phyloP scores from a whole-genome alignment of 2,329 filamentous ascomycete species.

The Cercospora sp. region DNA sequence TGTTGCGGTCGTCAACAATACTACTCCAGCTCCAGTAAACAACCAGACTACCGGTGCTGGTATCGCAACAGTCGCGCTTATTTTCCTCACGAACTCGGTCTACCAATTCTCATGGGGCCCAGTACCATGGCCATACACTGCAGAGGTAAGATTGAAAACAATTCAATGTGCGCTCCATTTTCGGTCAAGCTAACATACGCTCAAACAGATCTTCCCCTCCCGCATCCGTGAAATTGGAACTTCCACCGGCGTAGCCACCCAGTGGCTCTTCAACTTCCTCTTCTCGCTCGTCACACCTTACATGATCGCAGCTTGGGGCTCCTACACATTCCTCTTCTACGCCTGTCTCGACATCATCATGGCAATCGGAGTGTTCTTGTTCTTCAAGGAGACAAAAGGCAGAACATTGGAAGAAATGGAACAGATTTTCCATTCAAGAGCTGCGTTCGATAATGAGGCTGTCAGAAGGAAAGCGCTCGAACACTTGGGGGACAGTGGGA shows the following conservation, averaged over 20 bases:
- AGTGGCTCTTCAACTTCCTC: slow-evolving; percentile 56
- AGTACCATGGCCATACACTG: slow-evolving; percentile 52
- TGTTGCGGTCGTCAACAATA: slow-evolving; percentile 39
- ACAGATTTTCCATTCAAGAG: slow-evolving; percentile 29
- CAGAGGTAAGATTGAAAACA: slow-evolving; percentile 27
- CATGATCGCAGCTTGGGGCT: slow-evolving; percentile 53
- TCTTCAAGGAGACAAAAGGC: slow-evolving; percentile 42
- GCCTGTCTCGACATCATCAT: slow-evolving; percentile 49
- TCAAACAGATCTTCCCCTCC: slow-evolving; percentile 50
- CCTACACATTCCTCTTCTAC: slow-evolving; percentile 49
- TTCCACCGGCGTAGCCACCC: slow-evolving; percentile 51
- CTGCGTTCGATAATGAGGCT: slow-evolving; percentile 32
- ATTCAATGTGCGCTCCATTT: no score
- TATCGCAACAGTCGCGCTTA: slow-evolving; percentile 55
- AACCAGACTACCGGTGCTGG: slow-evolving; percentile 41
- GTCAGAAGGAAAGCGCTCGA: slow-evolving; percentile 24
- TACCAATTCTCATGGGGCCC: slow-evolving; percentile 58
- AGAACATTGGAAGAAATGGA: slow-evolving; percentile 41
- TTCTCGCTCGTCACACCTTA: slow-evolving; percentile 53
- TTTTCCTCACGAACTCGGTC: slow-evolving; percentile 57
- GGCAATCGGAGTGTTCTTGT: slow-evolving; percentile 42
- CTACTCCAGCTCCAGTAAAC: slow-evolving; percentile 29
- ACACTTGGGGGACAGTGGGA: slow-evolving; percentile 18
- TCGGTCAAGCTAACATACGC: not conserved
- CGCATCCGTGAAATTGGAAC: slow-evolving; percentile 54